These are phyloP conservation scores for Solanum clarkiae DNA, from an alignment of 257 asterid species.

Conservation along the genomic window DNA sequence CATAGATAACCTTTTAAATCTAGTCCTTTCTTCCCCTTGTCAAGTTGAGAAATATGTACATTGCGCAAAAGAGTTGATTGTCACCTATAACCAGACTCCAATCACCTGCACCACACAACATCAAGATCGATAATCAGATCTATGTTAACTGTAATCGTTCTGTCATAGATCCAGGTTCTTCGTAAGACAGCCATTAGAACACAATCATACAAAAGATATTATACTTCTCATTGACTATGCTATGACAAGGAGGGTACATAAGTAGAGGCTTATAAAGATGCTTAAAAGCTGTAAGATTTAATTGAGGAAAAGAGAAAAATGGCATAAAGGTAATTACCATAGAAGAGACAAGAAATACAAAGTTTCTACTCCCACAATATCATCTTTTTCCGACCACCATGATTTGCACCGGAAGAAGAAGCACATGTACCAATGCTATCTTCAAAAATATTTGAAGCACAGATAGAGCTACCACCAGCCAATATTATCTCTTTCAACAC, in stretches of 20 bases:
- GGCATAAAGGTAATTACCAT: not conserved
- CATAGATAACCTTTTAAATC: too few species aligned
- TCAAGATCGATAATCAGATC: not conserved
- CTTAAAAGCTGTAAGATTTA: not conserved
- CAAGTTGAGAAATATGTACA: too few species aligned
- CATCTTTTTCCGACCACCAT: conserved; percentile 28
- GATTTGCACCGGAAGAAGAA: conserved; percentile 36
- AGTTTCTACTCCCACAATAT: conserved; percentile 17
- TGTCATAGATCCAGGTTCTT: not conserved
- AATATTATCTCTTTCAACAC: conserved; percentile 13
- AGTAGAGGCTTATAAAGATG: not conserved
- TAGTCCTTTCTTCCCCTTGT: not conserved
- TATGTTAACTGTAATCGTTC: not conserved
- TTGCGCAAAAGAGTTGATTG: too few species aligned
- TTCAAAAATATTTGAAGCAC: conserved; percentile 13
- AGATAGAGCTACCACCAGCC: conserved; percentile 1
- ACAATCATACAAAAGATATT: not conserved
- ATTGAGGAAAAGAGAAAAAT: not conserved
- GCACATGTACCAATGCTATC: conserved; percentile 8
- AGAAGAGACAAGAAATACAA: not conserved
- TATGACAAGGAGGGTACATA: too few species aligned
- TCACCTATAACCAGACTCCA: too few species aligned
- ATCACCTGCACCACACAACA: too few species aligned
- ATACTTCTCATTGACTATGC: not conserved
- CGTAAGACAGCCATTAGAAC: not conserved